These are phyloP conservation scores for Phoma sp. DNA, from an alignment of 2,329 filamentous ascomycete species.

Conservation along the genomic window DNA sequence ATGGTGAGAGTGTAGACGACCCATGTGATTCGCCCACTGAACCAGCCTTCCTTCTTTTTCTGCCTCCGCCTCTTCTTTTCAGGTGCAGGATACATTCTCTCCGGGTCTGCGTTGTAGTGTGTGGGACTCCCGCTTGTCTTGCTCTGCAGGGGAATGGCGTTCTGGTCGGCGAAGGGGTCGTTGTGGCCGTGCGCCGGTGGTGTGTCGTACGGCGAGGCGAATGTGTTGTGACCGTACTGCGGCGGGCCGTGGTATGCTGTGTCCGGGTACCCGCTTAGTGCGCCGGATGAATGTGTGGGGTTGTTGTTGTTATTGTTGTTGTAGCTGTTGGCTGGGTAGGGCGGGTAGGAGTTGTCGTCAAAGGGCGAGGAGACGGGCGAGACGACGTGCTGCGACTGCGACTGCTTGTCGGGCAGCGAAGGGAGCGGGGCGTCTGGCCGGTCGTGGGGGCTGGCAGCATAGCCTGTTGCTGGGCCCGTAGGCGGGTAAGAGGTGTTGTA, in stretches of 20 bases:
- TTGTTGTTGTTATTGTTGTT: no score
- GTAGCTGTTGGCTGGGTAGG: slow-evolving; percentile 52
- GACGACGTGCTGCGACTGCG: slow-evolving; percentile 28
- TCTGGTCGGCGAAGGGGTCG: slow-evolving; percentile 60
- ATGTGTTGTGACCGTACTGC: slow-evolving; percentile 33
- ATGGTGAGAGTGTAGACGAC: slow-evolving; percentile 81
- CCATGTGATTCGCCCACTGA: slow-evolving; percentile 71
- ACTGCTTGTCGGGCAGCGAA: slow-evolving; percentile 33
- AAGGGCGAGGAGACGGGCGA: slow-evolving; percentile 46
- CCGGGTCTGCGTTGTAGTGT: slow-evolving; percentile 49
- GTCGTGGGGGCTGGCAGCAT: slow-evolving; percentile 20
- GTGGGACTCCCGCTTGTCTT: slow-evolving; percentile 48
- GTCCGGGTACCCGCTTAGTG: slow-evolving; percentile 63
- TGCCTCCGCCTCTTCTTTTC: slow-evolving; percentile 26
- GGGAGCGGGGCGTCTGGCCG: slow-evolving; percentile 53
- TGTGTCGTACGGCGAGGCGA: slow-evolving; percentile 44
- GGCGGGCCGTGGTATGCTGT: slow-evolving; percentile 63
- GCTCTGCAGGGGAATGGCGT: slow-evolving; percentile 57
- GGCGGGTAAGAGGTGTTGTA: slow-evolving; percentile 59
- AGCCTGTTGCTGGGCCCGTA: slow-evolving; percentile 17
- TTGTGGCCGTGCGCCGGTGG: slow-evolving; percentile 59
- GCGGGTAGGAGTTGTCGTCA: slow-evolving; percentile 55
- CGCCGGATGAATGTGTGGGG: slow-evolving; percentile 49
- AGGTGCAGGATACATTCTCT: slow-evolving; percentile 45
- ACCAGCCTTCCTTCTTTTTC: slow-evolving; percentile 60